Evolutionary conservation across 345 rosid genomes (phyloP).

Genomic region (Euphorbia pulcherrima): DNA sequence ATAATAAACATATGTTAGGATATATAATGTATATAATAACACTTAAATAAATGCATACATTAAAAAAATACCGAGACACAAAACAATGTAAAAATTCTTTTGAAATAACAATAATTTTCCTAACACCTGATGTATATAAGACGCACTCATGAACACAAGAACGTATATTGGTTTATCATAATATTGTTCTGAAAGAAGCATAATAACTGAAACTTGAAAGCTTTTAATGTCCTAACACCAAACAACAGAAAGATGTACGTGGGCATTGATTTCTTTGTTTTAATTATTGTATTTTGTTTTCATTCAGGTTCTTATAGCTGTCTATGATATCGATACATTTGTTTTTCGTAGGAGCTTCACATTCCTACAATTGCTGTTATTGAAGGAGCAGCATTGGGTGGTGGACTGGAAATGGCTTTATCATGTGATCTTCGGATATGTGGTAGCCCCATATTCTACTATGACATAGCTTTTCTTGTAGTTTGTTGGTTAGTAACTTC

Average conservation of each 20-base stretch:
- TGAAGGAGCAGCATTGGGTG: constrained; percentile 92
- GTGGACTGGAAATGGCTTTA: constrained; percentile 96
- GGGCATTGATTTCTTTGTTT: background rate
- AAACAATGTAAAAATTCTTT: too few species aligned
- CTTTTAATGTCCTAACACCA: too few species aligned
- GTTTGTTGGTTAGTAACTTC: constrained; percentile 3
- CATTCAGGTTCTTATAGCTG: background rate
- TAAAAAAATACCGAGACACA: too few species aligned
- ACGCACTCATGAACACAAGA: too few species aligned
- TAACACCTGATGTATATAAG: too few species aligned
- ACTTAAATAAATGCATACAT: too few species aligned
- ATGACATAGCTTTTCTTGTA: background rate
- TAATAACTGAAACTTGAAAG: too few species aligned
- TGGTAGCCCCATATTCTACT: constrained; percentile 40
- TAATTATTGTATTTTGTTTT: background rate
- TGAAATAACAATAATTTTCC: too few species aligned
- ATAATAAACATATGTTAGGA: too few species aligned
- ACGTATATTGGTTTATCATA: too few species aligned
- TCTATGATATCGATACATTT: constrained; percentile 1
- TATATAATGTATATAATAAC: too few species aligned
- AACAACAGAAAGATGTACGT: background rate
- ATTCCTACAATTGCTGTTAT: constrained; percentile 89
- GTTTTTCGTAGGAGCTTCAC: constrained; percentile 47
- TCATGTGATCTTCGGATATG: constrained; percentile 91
- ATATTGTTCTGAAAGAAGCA: too few species aligned